A percentile compares a stretch with the other conserved stretches of the same genome.
Conservation (phyloP, 2,329 filamentous ascomycete genomes). For the Lecanoromycetidae sp. region DNA sequence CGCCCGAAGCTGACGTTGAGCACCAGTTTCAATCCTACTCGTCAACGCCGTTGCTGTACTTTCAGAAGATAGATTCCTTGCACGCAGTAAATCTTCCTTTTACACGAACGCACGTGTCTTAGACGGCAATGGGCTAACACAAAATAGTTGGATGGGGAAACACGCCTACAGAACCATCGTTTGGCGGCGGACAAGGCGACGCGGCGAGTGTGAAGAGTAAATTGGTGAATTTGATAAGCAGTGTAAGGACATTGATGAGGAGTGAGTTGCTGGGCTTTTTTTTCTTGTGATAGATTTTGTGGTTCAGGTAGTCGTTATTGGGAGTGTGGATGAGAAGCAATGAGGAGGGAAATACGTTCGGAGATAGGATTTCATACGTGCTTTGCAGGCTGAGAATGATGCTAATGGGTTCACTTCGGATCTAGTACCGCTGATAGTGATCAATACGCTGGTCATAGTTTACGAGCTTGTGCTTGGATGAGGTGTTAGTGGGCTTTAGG, state of each 20-base stretch:
- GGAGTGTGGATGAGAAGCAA: not conserved
- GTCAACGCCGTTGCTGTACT: slow-evolving; percentile 90
- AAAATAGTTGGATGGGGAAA: slow-evolving; percentile 67
- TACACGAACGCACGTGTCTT: too few relatives aligned
- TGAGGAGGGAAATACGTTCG: not conserved
- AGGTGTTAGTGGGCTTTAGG: slow-evolving; percentile 18
- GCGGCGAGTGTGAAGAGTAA: slow-evolving; percentile 75
- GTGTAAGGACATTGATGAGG: slow-evolving; percentile 82
- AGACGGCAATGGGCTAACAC: too few relatives aligned
- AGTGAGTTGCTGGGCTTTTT: slow-evolving; percentile 45
- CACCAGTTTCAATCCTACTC: slow-evolving; percentile 64
- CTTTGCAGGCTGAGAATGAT: not conserved
- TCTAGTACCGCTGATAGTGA: slow-evolving; percentile 68
- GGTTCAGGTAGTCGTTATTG: not conserved
- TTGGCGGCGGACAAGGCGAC: slow-evolving; percentile 53
- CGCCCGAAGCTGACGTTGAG: slow-evolving; percentile 18
- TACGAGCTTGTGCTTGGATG: slow-evolving; percentile 69
- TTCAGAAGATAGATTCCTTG: slow-evolving; percentile 88
- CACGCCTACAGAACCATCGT: slow-evolving; percentile 53
- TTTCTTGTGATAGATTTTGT: not conserved
- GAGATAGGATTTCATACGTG: not conserved
- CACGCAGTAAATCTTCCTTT: slow-evolving; percentile 45
- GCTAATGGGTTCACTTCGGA: not conserved
- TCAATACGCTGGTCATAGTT: slow-evolving; percentile 71
- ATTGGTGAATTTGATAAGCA: slow-evolving; percentile 78